Evolutionary conservation across 768 basidiomycete species (phyloP), one percentile per base, ranked within the genome.

Genomic region (Boletus rufocinnamomeus): DNA sequence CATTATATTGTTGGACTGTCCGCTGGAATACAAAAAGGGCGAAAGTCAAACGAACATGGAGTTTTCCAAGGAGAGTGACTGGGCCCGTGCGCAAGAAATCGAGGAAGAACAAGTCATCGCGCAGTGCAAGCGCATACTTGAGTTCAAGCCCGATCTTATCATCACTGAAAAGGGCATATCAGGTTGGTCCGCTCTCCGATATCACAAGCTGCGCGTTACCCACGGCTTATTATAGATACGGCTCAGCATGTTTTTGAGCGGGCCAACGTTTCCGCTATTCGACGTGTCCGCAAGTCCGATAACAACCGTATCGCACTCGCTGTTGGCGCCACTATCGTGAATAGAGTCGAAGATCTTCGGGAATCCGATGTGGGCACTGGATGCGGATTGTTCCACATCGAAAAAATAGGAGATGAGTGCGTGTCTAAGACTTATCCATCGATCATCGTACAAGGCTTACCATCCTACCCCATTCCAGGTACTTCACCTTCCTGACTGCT

Each of bases 31-130:
- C 79, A 99, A 98, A 79, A 98, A 98, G 80, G 96, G 96, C 28
- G 97, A 98, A 79, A 86, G 83, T 56, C 97, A 99, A 76, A 98
- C 97, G 59, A 97, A 98, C 72, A 98, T 98, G 82, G 96, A 98
- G 77, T 94, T 98, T 63, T 88, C 87, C 45, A 93, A 93, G 75
- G 95, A 95, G 77, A 80, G 81, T 21, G 95, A 99, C 71, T 99
- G 95, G 93, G 86, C 88, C 53, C 78, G 93, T 48, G 89, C 93
- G 27, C 89, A 95, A 74, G 85, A 91, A 70, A 91, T 98, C 58
- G 97, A 98, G 78, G 97, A 99, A 76, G 93, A 98, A 75, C 95
- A 98, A 73, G 88, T 98, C 67, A 93, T 95, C 79, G 69, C 79
- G 23, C 83, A 96, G 76, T 93, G 93, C 61, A 83, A 88, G 59